Evolutionary conservation across 2,329 filamentous ascomycete genomes (phyloP).

Genomic region (Daldinia sp.): DNA sequence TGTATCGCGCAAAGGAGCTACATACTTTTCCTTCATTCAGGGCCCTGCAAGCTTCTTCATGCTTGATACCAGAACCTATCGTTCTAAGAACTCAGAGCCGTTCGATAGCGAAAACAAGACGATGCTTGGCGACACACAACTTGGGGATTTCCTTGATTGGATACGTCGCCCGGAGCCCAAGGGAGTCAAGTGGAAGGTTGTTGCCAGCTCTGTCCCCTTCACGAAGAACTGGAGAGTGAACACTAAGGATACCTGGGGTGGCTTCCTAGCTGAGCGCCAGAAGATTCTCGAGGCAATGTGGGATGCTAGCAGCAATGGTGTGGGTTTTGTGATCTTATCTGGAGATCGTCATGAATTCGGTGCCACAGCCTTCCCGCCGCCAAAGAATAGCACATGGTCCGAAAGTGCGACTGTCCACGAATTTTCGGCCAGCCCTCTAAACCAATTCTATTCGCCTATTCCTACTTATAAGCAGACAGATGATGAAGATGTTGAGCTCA

Average conservation of each 20-base stretch:
- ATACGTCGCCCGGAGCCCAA: constrained; percentile 77
- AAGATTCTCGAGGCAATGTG: constrained; percentile 91
- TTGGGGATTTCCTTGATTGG: constrained; percentile 83
- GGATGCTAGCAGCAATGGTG: constrained; percentile 79
- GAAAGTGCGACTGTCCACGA: constrained; percentile 80
- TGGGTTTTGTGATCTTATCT: constrained; percentile 85
- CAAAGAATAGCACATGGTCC: constrained; percentile 70
- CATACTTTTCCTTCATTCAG: constrained; percentile 90
- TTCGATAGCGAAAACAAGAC: constrained; percentile 77
- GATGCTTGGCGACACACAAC: constrained; percentile 86
- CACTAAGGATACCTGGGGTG: constrained; percentile 91
- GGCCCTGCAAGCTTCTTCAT: constrained; percentile 96
- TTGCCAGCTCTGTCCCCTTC: constrained; percentile 91
- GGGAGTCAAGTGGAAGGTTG: constrained; percentile 92
- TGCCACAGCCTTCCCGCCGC: constrained; percentile 82
- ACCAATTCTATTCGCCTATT: constrained; percentile 92
- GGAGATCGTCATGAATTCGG: constrained; percentile 98
- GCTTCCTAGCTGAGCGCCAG: constrained; percentile 84
- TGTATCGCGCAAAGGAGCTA: constrained; percentile 65
- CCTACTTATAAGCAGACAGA: constrained; percentile 86
- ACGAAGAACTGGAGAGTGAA: constrained; percentile 98
- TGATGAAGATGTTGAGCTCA: constrained; percentile 83
- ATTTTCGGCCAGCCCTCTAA: constrained; percentile 90
- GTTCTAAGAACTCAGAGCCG: constrained; percentile 73
- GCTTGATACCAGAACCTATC: constrained; percentile 89